Evolutionary conservation across 495 filamentous ascomycete species (phyloP).

Genomic region (Astrocystis sublimbata): DNA sequence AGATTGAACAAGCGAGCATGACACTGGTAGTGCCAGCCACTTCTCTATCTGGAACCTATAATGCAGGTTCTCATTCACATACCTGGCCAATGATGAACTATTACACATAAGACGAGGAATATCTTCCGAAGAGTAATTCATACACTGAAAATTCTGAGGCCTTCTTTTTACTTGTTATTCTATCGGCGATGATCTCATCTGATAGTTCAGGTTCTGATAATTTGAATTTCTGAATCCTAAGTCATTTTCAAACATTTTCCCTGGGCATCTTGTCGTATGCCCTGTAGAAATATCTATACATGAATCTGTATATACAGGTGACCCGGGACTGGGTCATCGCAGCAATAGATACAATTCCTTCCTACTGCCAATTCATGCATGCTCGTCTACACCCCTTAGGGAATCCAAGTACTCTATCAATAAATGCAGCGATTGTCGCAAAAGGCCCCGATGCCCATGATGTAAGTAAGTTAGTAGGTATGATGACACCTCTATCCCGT

Average conservation of each 20-base stretch:
- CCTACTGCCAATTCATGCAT: neutral
- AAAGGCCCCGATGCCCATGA: neutral
- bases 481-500: slow-evolving; percentile 8
- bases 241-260: too few species aligned
- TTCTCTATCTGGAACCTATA: neutral
- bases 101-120: slow-evolving; percentile 36
- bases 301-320: neutral
- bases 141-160: slow-evolving; percentile 43
- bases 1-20: neutral
- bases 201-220: neutral
- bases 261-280: too few species aligned
- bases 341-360: neutral
- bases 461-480: too few species aligned
- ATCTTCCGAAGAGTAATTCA: slow-evolving; percentile 21
- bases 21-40: slow-evolving; percentile 3
- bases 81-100: slow-evolving; percentile 34
- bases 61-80: neutral
- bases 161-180: slow-evolving; percentile 11
- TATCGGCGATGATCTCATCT: neutral
- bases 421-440: neutral
- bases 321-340: neutral
- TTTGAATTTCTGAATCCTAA: neutral
- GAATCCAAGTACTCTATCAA: neutral
- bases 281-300: neutral
- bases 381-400: too few species aligned